Evolutionary conservation across 495 filamentous ascomycete genomes (phyloP).

Genomic region (Thozetella sp.): DNA sequence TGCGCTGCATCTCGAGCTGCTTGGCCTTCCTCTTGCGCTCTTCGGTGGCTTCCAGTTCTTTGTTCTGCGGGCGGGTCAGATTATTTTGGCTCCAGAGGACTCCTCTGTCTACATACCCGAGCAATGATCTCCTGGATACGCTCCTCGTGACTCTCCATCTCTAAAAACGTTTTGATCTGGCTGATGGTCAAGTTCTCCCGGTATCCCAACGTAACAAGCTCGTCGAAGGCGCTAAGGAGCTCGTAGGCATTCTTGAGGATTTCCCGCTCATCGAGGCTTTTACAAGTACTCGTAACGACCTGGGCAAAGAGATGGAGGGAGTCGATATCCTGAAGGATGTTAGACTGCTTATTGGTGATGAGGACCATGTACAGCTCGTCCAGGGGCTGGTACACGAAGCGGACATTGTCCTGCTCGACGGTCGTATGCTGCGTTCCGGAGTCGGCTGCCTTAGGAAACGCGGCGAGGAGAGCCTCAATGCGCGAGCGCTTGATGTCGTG

Average conservation of each 20-base stretch:
- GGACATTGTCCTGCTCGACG: constrained; percentile 98
- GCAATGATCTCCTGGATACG: constrained; percentile 97
- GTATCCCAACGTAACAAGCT: constrained; percentile 92
- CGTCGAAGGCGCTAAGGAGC: constrained; percentile 92
- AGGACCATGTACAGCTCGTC: constrained; percentile 99
- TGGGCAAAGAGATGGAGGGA: constrained; percentile 96
- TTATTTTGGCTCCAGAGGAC: too few species aligned
- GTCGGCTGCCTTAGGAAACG: constrained; percentile 95
- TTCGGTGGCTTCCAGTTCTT: constrained; percentile 95
- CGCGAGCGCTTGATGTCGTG: constrained; percentile 93
- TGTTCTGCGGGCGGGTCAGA: constrained; percentile 68
- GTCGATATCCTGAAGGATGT: constrained; percentile 98
- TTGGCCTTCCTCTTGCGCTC: constrained; percentile 98
- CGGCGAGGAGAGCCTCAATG: constrained; percentile 93
- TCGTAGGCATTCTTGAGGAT: constrained; percentile 95
- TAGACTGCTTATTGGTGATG: constrained; percentile 98
- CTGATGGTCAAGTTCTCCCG: constrained; percentile 90
- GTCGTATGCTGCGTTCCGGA: constrained; percentile 95
- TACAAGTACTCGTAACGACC: constrained; percentile 94
- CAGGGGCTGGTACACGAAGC: constrained; percentile 97
- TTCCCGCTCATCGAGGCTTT: constrained; percentile 91
- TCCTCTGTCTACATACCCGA: constrained; percentile 56
- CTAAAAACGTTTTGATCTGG: constrained; percentile 97
- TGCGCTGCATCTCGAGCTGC: constrained; percentile 96
- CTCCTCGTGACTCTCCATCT: constrained; percentile 99